A percentile compares a stretch with the other conserved stretches of the same genome.
phyloP scores from a whole-genome alignment of 352 stramenopile genomes.

The Thraustotheca clavata region DNA sequence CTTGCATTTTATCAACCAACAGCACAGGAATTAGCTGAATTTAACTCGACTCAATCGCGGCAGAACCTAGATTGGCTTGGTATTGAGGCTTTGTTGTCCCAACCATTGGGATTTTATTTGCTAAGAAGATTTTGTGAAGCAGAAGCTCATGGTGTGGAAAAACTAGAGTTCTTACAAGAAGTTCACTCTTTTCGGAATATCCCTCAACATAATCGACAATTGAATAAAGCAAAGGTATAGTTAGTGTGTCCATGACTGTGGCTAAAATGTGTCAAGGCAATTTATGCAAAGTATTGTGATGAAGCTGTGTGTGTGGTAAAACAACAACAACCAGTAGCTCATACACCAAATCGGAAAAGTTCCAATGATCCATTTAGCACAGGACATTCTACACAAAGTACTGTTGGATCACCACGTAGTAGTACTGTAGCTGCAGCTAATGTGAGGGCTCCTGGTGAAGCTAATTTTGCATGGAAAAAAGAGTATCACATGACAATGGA shows the following conservation, averaged over 20 bases:
- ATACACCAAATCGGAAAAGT: too few relatives aligned
- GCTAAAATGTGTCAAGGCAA: constrained; percentile 37
- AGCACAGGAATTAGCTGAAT: constrained; percentile 50
- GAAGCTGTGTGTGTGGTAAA: not conserved
- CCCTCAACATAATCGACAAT: constrained; percentile 35
- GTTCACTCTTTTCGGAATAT: constrained; percentile 62
- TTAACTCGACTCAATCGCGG: constrained; percentile 49
- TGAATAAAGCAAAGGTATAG: constrained; percentile 44
- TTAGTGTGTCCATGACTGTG: too few relatives aligned
- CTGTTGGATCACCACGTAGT: not conserved
- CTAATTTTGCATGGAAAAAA: constrained; percentile 17
- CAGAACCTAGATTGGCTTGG: constrained; percentile 47
- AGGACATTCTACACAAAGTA: constrained; percentile 8
- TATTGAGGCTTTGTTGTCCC: constrained; percentile 63
- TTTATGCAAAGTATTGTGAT: not conserved
- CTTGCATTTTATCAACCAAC: constrained; percentile 67
- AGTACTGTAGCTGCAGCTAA: not conserved
- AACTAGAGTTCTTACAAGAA: constrained; percentile 62
- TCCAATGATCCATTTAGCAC: constrained; percentile 21
- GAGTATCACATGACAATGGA: constrained; percentile 4
- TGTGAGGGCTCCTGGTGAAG: constrained; percentile 4
- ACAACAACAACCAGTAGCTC: too few relatives aligned
- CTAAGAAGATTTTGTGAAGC: constrained; percentile 63
- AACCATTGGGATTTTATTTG: constrained; percentile 77
- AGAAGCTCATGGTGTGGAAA: constrained; percentile 42